A percentile compares a stretch with the other conserved stretches of the same genome.
phyloP scores from a whole-genome alignment of 164 flowering plant genomes.

The grape (Vitis vinifera) region ASM3070453v1 NC_081823.1:22712001-22712500 shows the following conservation, averaged over 20 bases:
- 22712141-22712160: too few species aligned
- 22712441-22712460: slow-evolving; percentile 26
- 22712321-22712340: slow-evolving; percentile 35
- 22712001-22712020: too few species aligned
- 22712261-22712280: slow-evolving; percentile 43
- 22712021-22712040: too few species aligned
- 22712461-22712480: slow-evolving; percentile 14
- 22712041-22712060: too few species aligned
- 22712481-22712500: slow-evolving; percentile 13
- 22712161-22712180: not conserved
- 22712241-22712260: slow-evolving; percentile 34
- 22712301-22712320: slow-evolving; percentile 34
- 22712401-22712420: slow-evolving; percentile 43
- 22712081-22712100: too few species aligned
- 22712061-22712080: too few species aligned
- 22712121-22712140: too few species aligned
- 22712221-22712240: slow-evolving; percentile 15
- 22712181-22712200: not conserved
- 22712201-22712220: slow-evolving; percentile 10
- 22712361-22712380: slow-evolving; percentile 29
- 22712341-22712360: slow-evolving; percentile 1
- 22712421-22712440: slow-evolving; percentile 17
- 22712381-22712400: slow-evolving; percentile 30
- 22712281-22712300: slow-evolving; percentile 23
- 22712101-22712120: too few species aligned